Evolutionary conservation across 1,139 yeast genomes (phyloP), one percentile per base, ranked within the genome.

Genomic region (Geotrichum siamense): DNA sequence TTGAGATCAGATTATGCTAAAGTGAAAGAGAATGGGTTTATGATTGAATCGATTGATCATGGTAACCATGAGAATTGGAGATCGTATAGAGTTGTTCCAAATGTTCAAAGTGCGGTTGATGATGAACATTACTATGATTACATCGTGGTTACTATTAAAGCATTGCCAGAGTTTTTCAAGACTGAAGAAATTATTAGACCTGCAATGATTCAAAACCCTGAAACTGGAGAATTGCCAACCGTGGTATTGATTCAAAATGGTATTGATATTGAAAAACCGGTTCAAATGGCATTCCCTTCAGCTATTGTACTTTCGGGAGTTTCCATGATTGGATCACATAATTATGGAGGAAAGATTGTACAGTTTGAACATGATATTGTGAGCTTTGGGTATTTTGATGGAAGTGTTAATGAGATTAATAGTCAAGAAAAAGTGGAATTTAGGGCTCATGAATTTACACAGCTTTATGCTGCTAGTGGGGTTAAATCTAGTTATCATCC

Each of bases 161-260:
- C 80, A 54, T 70, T 82, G 23, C 94, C 94, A 3, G 94, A 83
- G 56, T 63, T 76, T 2, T 68, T 71, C 44, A 65, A 67, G 43
- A 70, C 81, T 43, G 85, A 78, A 53, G 76, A 79, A 20, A 64
- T 82, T 38, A 71, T 81, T 46, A 68, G 61, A 22, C 77, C 81
- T 1, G 83, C 77, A 1, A 74, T 79, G 22, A 9, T 34, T 19
- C 20, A 39, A 20, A 21, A 25, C 26, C 17, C 41, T 5, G 61
- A 69, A 8, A 55, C 65, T 3, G 43, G 68, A 62, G 19, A 17
- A 3, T 61, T 65, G 23, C 71, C 85, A 3, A 69, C 74, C 3
- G 74, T 84, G 45, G 75, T 82, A 2, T 68, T 82, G 49, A 60
- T 82, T 40, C 91, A 83, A 61, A 83, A 83, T 56, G 94, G 94